Percentiles rank a stretch among this genome's conserved stretches.
Conservation (phyloP, 257 asterid species). For the Rubia yunnanensis region DNA sequence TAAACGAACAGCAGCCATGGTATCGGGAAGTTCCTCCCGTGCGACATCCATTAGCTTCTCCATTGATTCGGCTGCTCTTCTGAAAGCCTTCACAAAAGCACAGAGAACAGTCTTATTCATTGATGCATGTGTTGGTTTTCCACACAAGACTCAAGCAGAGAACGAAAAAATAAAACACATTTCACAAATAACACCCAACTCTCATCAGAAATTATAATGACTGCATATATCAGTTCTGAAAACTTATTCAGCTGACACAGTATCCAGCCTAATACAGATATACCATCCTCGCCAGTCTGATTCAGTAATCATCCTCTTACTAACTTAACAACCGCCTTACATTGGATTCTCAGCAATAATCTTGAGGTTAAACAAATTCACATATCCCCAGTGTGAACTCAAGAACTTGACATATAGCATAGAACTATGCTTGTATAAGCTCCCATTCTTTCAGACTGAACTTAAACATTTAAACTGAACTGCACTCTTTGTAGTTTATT, state of each 20-base stretch:
- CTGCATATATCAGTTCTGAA: not conserved
- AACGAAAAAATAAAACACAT: not conserved
- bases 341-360: not conserved
- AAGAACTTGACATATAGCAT: not conserved
- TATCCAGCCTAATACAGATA: not conserved
- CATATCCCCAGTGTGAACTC: not conserved
- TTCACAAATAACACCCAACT: not conserved
- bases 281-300: not conserved
- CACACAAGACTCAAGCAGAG: not conserved
- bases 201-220: too few relatives aligned
- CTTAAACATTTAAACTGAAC: too few relatives aligned
- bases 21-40: conserved; percentile 86
- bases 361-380: not conserved
- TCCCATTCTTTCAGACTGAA: too few relatives aligned
- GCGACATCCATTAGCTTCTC: conserved; percentile 75
- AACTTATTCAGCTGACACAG: not conserved
- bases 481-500: too few relatives aligned
- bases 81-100: conserved; percentile 57
- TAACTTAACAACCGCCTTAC: not conserved
- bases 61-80: conserved; percentile 68
- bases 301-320: not conserved
- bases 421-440: not conserved
- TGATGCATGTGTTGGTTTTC: not conserved
- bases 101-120: not conserved
- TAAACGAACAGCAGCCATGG: conserved; percentile 89